Evolutionary conservation across 306 rosid species (phyloP).

Genomic region (Alnus glutinosa): DNA sequence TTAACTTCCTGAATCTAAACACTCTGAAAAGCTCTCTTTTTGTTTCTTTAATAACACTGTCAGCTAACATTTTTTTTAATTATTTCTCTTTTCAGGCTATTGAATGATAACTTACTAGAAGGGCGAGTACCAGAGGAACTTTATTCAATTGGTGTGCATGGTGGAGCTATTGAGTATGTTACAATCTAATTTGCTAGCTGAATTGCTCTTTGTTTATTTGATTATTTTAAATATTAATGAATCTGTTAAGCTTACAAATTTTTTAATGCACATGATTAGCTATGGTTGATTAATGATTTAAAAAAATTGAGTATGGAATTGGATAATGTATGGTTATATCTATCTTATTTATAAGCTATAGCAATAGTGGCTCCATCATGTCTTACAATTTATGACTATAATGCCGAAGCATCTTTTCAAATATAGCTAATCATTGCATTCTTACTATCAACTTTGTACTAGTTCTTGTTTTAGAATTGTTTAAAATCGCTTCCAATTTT

Average conservation of each 20-base stretch:
- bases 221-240: neutral
- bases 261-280: neutral
- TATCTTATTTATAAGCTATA: neutral
- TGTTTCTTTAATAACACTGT: neutral
- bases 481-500: neutral
- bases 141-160: slow-evolving; percentile 89
- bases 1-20: neutral
- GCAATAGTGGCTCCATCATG: neutral
- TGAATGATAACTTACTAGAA: slow-evolving; percentile 77
- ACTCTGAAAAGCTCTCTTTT: neutral
- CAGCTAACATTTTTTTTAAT: slow-evolving; percentile 23
- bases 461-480: too few relatives aligned
- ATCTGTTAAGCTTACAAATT: neutral
- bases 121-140: slow-evolving; percentile 85
- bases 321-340: neutral
- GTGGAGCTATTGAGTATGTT: slow-evolving; percentile 92
- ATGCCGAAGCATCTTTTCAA: neutral
- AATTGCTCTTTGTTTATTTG: neutral
- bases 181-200: slow-evolving; percentile 16
- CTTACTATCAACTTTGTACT: neutral
- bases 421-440: neutral
- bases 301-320: neutral
- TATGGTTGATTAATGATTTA: neutral
- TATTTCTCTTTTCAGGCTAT: slow-evolving; percentile 55
- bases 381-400: neutral